Evolutionary conservation across 495 filamentous ascomycete species (phyloP).

Genomic region (Podospora fimiseda): DNA sequence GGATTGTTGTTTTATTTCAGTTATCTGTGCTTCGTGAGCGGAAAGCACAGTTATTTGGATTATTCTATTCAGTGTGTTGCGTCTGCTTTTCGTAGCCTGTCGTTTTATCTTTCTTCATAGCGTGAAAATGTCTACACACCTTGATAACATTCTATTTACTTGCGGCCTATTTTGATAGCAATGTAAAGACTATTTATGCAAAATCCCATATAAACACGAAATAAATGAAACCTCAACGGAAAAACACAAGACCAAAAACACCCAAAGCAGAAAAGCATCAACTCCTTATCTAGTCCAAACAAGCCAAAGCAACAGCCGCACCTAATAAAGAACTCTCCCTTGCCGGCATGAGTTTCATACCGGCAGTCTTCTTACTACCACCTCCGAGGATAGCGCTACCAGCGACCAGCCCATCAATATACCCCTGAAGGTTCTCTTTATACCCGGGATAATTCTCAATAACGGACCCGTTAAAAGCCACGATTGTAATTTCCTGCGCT

Average conservation of each 20-base stretch:
- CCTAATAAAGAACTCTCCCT: conserved; percentile 57
- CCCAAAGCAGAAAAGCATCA: background rate
- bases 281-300: conserved; percentile 21
- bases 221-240: too few relatives aligned
- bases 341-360: conserved; percentile 48
- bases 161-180: too few relatives aligned
- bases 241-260: background rate
- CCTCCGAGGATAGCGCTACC: conserved; percentile 1
- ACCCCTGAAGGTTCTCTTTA: conserved; percentile 39
- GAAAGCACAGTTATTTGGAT: too few relatives aligned
- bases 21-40: too few relatives aligned
- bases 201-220: too few relatives aligned
- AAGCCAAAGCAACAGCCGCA: conserved; percentile 54
- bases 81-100: too few relatives aligned
- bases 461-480: conserved; percentile 60
- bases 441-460: conserved; percentile 60
- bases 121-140: too few relatives aligned
- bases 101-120: too few relatives aligned
- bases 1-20: too few relatives aligned
- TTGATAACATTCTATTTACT: too few relatives aligned
- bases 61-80: too few relatives aligned
- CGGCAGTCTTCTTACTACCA: conserved; percentile 20
- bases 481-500: conserved; percentile 28
- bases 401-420: conserved; percentile 43
- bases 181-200: too few relatives aligned